Evolutionary conservation across 177 flowering plant species (phyloP), one percentile per base, ranked within the genome.

Genomic region (Vitis hybrid): DNA sequence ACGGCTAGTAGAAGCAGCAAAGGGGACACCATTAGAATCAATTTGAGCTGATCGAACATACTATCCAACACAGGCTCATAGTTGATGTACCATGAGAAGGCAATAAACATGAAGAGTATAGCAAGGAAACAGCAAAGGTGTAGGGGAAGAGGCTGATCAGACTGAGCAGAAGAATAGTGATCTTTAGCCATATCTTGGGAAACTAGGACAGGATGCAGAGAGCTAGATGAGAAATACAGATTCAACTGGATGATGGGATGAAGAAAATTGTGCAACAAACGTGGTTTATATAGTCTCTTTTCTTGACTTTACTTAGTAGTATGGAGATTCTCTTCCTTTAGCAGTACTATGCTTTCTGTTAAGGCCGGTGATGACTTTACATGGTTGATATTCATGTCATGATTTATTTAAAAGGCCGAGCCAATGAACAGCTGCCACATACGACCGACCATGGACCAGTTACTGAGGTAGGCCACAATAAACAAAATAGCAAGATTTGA

Each of bases 51-150:
- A 67, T 81, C 83, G 13, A 85, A 50, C 15, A 82, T 2, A 72
- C 73, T 74, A 64, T 84, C 90, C 39, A 85, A 52, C 33, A 73
- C 66, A 1, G 89, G 72, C 72, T 87, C 90, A 67, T 83, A 85
- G 78, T 79, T 81, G 59, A 80, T 62, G 81, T 89, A 85, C 90
- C 90, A 89, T 45, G 88, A 75, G 55, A 86, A 56, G 12, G 82
- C 71, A 1, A 83, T 11, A 69, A 86, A 76, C 26, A 61, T 67
- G 55, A 84, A 49, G 19, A 86, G 79, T 13, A 77, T 69, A 7
- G 74, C 29, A 53, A 79, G 60, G 80, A 86, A 79, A 83, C 76
- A 81, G 53, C 77, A 77, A 3, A 84, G 70, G 61, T 82, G 90
- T 1, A 80, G 11, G 1, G 79, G 80, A 18, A 75, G n/a, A 20